Base-by-base conservation (phyloP, 2,329 filamentous ascomycete species). In the Chaetomiaceae sp. region DNA sequence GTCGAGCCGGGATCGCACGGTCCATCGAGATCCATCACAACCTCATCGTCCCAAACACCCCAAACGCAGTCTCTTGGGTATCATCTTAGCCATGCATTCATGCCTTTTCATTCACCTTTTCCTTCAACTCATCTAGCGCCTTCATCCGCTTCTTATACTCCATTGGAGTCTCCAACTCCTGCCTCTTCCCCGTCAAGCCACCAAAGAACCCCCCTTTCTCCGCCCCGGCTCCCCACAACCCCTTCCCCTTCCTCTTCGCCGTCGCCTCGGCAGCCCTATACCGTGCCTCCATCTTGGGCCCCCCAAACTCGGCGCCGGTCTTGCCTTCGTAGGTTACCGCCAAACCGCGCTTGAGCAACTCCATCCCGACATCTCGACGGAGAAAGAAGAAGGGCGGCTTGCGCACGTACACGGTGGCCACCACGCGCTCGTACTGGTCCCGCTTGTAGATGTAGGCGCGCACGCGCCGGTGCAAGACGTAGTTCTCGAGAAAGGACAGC, bases 281-380 rank as follows among this genome's bases (percentile, higher is more conserved):
- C 55, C 77, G 69, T 43, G 75, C 72, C 62, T 84, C 81, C 51
- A 80, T 74, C 37, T 70, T 71, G n/a, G 70, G 69, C 0, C 84
- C 82, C 21, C 94, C 94, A 75, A 94, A 99, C 67, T 97, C 94
- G 18, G 82, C 86, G 3, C 92, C 94, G 5, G 77, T 80, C 71
- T 95, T 97, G 25, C 90, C 92, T 72, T 97, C 94, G 67, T 97
- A 99, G 3, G 94, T 86, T 2, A 90, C 96, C 36, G 92, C 94
- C 58, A 95, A 72, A 0, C 94, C 94, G 20, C 74, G 78, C 71
- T 84, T 88, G 57, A 99, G 72, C 91, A 99, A 95, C 69, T 95
- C 87, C 56, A 91, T 73, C 3, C 92, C 90, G 5, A 99, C 87
- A 68, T 99, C 91, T 53, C 80, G 81, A 61, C 83, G 84, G 23